Base-by-base conservation (phyloP, 306 rosid species). In the Quercus glauca region DNA sequence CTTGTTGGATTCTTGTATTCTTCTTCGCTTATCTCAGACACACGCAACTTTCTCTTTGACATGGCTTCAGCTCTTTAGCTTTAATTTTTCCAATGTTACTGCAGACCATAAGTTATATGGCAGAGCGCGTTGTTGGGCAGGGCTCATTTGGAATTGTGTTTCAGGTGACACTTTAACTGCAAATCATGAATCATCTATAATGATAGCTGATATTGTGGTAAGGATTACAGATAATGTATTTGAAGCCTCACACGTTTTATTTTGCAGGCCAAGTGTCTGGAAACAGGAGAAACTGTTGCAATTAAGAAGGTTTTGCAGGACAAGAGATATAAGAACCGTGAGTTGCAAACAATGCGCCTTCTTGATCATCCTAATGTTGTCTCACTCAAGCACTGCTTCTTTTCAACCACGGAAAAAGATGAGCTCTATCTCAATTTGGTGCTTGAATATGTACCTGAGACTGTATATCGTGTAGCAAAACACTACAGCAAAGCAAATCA, bases 341-440 rank as follows among this genome's bases (percentile, higher is more conserved):
- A 91, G 79, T 69, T 91, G 90, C 95, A 91, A 80, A 91, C 92
- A 35, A 91, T 91, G 95, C 88, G 91, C 79, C 95, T 91, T 79
- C 90, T 91, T 61, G 92, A 91, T 78, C 92, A 91, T 80, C 95
- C 91, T 52, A 89, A 89, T 85, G 85, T 91, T 55, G 91, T 89
- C 60, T 86, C 95, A 17, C 91, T 91, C 80, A 91, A 91, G 33
- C 95, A 91, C 31, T 91, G 91, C 79, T 88, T 88, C 91, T 88
- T 89, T 82, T 91, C 92, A 3, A 87, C 95, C 45, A 85, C 92
- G 21, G 92, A 89, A 51, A 88, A 91, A 76, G 91, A 87, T 75
- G 92, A 88, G 84, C 92, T 91, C 53, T 91, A 91, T 85, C 92
- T 91, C 15, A 91, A 91, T 84, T 84, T 91, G 78, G 92, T 88